Evolutionary conservation across 768 basidiomycete genomes (phyloP).

Genomic region (Calvatia gigantea): DNA sequence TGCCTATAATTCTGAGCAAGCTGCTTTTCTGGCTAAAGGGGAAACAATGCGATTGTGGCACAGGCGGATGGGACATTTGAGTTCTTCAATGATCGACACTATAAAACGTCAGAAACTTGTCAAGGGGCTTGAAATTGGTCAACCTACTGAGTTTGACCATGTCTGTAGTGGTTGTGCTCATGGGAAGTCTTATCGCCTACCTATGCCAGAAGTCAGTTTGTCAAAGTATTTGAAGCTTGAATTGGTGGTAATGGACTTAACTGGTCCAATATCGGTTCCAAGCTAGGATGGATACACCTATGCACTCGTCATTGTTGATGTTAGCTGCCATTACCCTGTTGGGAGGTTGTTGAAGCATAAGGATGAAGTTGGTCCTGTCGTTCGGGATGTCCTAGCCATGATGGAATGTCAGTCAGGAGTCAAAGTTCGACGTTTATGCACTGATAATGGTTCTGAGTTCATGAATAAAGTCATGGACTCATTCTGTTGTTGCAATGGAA

Average conservation of each 20-base stretch:
- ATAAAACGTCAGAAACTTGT: slow-evolving; percentile 21
- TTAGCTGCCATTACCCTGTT: slow-evolving; percentile 16
- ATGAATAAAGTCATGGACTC: slow-evolving; percentile 19
- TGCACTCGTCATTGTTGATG: slow-evolving; percentile 28
- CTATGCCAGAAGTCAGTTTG: slow-evolving; percentile 21
- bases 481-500: slow-evolving; percentile 22
- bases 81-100: slow-evolving; percentile 14
- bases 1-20: not conserved
- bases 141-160: slow-evolving; percentile 11
- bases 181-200: slow-evolving; percentile 21
- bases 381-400: slow-evolving; percentile 20
- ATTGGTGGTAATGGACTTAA: slow-evolving; percentile 19
- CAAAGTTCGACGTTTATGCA: slow-evolving; percentile 13
- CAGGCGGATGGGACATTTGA: slow-evolving; percentile 21
- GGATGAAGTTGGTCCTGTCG: slow-evolving; percentile 20
- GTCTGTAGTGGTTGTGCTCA: slow-evolving; percentile 22
- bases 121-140: slow-evolving; percentile 19
- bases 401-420: slow-evolving; percentile 17
- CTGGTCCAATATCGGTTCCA: slow-evolving; percentile 23
- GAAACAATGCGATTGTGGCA: slow-evolving; percentile 19
- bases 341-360: slow-evolving; percentile 21
- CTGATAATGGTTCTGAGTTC: slow-evolving; percentile 30
- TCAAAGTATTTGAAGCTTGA: slow-evolving; percentile 15
- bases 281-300: slow-evolving; percentile 21
- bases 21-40: not conserved